Base-by-base conservation (phyloP, 2,329 filamentous ascomycete species). In the Plenodomus tracheiphilus region DNA sequence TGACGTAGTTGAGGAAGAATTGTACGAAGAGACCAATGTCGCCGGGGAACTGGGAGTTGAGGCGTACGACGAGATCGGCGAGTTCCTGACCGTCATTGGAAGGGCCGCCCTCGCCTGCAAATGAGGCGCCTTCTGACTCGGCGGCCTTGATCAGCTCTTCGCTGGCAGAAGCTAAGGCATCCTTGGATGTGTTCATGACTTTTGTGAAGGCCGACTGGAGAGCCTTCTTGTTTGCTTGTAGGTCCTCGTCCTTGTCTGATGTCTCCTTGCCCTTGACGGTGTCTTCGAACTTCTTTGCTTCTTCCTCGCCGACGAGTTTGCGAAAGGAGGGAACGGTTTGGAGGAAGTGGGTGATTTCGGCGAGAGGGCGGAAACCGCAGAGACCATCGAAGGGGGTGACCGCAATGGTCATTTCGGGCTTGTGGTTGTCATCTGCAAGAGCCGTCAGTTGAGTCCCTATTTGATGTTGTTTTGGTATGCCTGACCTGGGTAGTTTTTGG, bases 341-440 rank as follows among this genome's bases (percentile, higher is more conserved):
- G 25, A 96, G 79, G 72, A 97, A 97, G 71, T 96, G 89, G 0
- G 85, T 80, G 54, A 97, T 94, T 75, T 99, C 92, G 4, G 77
- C 79, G 18, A 97, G 79, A 0, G 94, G 94, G 9, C 94, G 85
- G 79, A 99, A 99, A 28, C 94, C 94, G 66, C 94, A 99, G 28
- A 99, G 83, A 0, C 94, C 94, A 70, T 97, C 93, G 60, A 99
- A 99, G 0, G 91, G 87, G 1, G 94, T 97, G 65, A 99, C 87
- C 54, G 94, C 94, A 72, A 99, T 96, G 54, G 94, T 92, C 94
- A 99, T 99, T 76, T 99, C 94, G 28, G 94, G 94, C 77, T 99
- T 99, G 81, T 99, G 94, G 77, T 99, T 99, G 78, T 97, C 93
- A 79, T 99, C 58, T 60, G 36, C n/a, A 18, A 11, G 13, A 11